Evolutionary conservation across 805 yeast species (phyloP), one percentile per base, ranked within the genome.

Genomic region (Metschnikowia baotianmanensis): DNA sequence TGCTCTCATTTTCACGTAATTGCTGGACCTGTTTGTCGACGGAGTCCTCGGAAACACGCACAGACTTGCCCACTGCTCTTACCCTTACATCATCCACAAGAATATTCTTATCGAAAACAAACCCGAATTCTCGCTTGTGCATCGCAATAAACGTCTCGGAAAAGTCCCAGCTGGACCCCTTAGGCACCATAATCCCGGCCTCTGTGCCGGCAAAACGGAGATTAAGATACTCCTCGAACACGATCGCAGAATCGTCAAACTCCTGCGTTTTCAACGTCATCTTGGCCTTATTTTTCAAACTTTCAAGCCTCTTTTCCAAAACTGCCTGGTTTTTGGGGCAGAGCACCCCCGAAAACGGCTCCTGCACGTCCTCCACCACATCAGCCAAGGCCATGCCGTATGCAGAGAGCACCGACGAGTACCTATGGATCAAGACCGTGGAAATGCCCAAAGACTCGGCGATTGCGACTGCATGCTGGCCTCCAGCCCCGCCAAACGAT

Each of bases 301-400:
- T 28, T 4, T 31, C 38, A 9, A 51, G 36, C 5, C 48, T 24
- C 6, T n/a, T 10, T 7, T 33, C 24, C 24, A 50, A 35, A 4
- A 17, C 21, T 19, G 10, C 34, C 7, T 13, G 21, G 22, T 23
- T 38, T 5, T 29, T 33, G 8, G 22, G 34, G 16, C 22, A 27
- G 26, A 42, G 34, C 6, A 15, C 31, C 30, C 43, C 39, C 9
- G 52, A 45, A 25, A 42, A 41, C 12, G 53, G 53, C 22, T 41
- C 46, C 37, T 49, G 55, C 29, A 43, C 43, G 20, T 51, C 55
- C 35, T 45, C 52, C 12, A 51, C 55, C 40, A 51, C 50, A 25
- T 51, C 55, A 2, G 55, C 55, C 42, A 51, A 44, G 9, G 50
- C 50, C 50, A 51, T 51, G 6, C 55, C 55, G 36, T 51, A 51